A percentile compares a stretch with the other conserved stretches of the same genome.
Evolutionary conservation across 768 basidiomycete species (phyloP).

Genomic region (Pseudohyphozyma bogoriensis): DNA sequence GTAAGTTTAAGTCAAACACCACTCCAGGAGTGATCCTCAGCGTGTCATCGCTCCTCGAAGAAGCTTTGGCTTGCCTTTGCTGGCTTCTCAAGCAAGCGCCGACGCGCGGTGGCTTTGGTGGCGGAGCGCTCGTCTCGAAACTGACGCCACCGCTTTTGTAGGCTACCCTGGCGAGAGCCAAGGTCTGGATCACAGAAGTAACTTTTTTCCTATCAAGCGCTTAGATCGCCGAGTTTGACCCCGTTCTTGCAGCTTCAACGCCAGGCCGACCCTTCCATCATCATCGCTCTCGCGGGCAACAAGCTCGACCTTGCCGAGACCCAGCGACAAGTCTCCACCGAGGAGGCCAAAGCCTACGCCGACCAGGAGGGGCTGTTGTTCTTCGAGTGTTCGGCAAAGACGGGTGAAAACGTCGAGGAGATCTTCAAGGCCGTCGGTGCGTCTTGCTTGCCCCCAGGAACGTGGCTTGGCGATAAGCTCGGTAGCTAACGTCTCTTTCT

Average conservation of each 20-base stretch:
- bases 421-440: slow-evolving; percentile 71
- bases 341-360: slow-evolving; percentile 85
- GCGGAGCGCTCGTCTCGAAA: background rate
- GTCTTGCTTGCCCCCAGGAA: background rate
- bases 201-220: too few species aligned
- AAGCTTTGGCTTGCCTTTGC: too few species aligned
- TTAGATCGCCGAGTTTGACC: too few species aligned
- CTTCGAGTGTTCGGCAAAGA: slow-evolving; percentile 84
- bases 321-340: slow-evolving; percentile 36
- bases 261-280: slow-evolving; percentile 92
- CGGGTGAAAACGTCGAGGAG: slow-evolving; percentile 72
- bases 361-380: slow-evolving; percentile 88
- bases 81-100: too few species aligned
- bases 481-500: too few species aligned
- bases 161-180: slow-evolving; percentile 87
- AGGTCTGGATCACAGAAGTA: slow-evolving; percentile 91
- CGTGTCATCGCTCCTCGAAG: too few species aligned
- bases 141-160: slow-evolving; percentile 8
- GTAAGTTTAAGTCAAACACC: slow-evolving; percentile 19
- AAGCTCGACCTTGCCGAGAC: slow-evolving; percentile 63
- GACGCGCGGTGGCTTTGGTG: too few species aligned
- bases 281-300: slow-evolving; percentile 93
- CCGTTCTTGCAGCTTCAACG: too few species aligned
- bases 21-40: too few species aligned
- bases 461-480: background rate